These are phyloP conservation scores for Fraxinus platypoda DNA, from an alignment of 305 asterid species.

Conservation along the genomic window DNA sequence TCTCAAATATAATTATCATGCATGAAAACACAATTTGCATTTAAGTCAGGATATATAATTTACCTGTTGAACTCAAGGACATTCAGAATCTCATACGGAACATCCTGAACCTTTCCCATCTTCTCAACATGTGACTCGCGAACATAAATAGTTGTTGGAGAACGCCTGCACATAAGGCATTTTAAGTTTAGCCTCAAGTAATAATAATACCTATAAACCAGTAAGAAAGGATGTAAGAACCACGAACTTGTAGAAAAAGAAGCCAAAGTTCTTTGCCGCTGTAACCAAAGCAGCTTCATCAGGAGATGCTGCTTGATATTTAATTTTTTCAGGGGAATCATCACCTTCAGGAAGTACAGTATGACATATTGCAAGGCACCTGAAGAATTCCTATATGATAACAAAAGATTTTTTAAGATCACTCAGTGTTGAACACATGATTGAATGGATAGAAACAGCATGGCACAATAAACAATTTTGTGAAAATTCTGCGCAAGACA, in stretches of 20 bases:
- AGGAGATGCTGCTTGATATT: slow-evolving; percentile 99
- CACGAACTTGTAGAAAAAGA: slow-evolving; percentile 90
- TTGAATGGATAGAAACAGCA: background rate
- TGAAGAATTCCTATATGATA: slow-evolving; percentile 85
- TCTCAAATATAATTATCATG: slow-evolving; percentile 19
- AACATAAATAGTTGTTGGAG: slow-evolving; percentile 91
- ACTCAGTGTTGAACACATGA: background rate
- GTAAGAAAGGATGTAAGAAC: slow-evolving; percentile 9
- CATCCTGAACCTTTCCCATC: slow-evolving; percentile 90
- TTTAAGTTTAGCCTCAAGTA: slow-evolving; percentile 23
- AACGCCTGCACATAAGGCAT: slow-evolving; percentile 60
- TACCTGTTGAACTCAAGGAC: slow-evolving; percentile 99
- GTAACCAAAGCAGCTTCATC: slow-evolving; percentile 96
- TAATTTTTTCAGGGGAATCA: slow-evolving; percentile 92
- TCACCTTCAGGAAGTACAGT: slow-evolving; percentile 99
- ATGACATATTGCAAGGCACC: slow-evolving; percentile 99
- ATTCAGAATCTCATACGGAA: slow-evolving; percentile 91
- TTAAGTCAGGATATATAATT: slow-evolving; percentile 19
- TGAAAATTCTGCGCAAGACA: slow-evolving; percentile 1
- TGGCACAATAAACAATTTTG: background rate
- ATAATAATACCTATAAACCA: slow-evolving; percentile 20
- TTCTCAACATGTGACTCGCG: slow-evolving; percentile 97
- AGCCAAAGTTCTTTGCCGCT: slow-evolving; percentile 98
- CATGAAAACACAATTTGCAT: slow-evolving; percentile 23
- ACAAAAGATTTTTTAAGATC: slow-evolving; percentile 19